Percentiles rank a stretch among this genome's conserved stretches.
Evolutionary conservation across 2,329 filamentous ascomycete genomes (phyloP).

Genomic region (Nemania sp.): DNA sequence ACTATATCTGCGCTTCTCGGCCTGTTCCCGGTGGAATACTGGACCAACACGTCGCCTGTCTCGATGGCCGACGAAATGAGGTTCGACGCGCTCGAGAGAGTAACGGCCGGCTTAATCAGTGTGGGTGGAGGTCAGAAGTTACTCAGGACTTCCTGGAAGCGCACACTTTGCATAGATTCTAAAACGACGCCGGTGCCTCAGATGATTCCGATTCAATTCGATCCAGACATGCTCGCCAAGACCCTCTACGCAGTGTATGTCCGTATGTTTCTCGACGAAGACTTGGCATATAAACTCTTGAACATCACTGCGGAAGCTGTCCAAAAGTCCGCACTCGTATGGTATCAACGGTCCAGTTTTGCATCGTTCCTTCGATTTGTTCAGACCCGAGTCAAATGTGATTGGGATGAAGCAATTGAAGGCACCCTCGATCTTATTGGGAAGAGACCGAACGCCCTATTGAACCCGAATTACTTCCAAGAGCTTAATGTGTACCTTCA

Average conservation of each 20-base stretch:
- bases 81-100: no score
- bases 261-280: slow-evolving; percentile 25
- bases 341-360: slow-evolving; percentile 22
- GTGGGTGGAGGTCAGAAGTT: no score
- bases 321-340: background rate
- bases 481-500: slow-evolving; percentile 38
- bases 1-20: slow-evolving; percentile 56
- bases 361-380: slow-evolving; percentile 25
- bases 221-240: no score
- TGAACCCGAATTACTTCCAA: slow-evolving; percentile 25
- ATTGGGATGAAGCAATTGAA: slow-evolving; percentile 41
- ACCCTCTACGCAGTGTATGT: slow-evolving; percentile 7
- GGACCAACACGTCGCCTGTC: slow-evolving; percentile 33
- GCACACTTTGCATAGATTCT: no score
- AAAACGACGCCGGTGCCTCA: no score
- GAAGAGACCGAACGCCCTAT: slow-evolving; percentile 30
- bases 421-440: slow-evolving; percentile 41
- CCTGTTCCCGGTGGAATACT: slow-evolving; percentile 53
- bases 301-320: background rate
- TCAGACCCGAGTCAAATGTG: slow-evolving; percentile 31
- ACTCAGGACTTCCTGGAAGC: no score
- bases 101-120: no score
- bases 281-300: no score
- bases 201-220: no score
- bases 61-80: background rate